These are phyloP conservation scores for Forsythia suspensa DNA, from an alignment of 257 asterid genomes.

Conservation along the genomic window DNA sequence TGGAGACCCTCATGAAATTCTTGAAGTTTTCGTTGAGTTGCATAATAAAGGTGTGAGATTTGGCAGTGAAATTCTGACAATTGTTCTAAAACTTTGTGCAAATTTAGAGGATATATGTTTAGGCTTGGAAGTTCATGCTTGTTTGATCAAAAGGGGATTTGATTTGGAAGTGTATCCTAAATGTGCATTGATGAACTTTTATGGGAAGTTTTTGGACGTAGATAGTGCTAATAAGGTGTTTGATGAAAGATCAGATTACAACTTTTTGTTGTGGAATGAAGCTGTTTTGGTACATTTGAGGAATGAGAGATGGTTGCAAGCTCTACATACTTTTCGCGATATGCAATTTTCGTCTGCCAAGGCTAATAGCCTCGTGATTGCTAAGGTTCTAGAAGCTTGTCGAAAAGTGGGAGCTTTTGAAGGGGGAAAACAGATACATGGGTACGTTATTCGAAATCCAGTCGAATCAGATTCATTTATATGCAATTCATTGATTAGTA, in stretches of 20 bases:
- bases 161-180: conserved; percentile 41
- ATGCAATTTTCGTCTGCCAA: conserved; percentile 36
- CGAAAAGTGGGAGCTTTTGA: conserved; percentile 46
- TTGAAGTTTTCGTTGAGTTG: conserved; percentile 41
- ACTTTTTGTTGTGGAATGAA: conserved; percentile 57
- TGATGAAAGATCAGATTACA: conserved; percentile 30
- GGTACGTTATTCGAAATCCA: conserved; percentile 45
- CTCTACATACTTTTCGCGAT: conserved; percentile 34
- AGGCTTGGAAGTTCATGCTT: conserved; percentile 57
- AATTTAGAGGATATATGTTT: conserved; percentile 35
- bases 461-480: conserved; percentile 38
- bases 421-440: conserved; percentile 62
- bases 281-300: conserved; percentile 54
- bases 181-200: conserved; percentile 61
- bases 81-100: conserved; percentile 51
- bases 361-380: conserved; percentile 34
- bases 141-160: conserved; percentile 55
- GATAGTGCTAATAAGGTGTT: conserved; percentile 43
- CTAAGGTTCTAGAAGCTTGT: conserved; percentile 61
- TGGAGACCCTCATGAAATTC: conserved; percentile 55
- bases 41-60: conserved; percentile 49
- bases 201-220: conserved; percentile 47
- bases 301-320: conserved; percentile 47
- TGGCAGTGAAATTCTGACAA: conserved; percentile 34
- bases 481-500: conserved; percentile 52